Evolutionary conservation across 306 rosid genomes (phyloP).

Genomic region (Glycine latifolia): DNA sequence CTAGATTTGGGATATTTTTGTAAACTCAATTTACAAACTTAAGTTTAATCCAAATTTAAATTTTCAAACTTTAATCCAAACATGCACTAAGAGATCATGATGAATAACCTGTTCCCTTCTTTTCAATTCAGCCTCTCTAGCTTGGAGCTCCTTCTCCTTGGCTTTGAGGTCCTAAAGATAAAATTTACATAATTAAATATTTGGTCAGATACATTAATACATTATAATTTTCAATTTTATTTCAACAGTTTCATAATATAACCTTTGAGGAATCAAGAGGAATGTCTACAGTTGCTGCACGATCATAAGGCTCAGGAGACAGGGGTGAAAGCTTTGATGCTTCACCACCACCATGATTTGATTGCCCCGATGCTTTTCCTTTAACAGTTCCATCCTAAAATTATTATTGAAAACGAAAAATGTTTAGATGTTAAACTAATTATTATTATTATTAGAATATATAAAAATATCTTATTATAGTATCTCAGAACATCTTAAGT

Average conservation of each 20-base stretch:
- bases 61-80: no score
- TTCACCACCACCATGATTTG: conserved; percentile 57
- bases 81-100: conserved; percentile 20
- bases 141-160: conserved; percentile 84
- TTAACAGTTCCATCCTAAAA: conserved; percentile 51
- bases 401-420: conserved; percentile 14
- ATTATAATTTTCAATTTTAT: conserved; percentile 35
- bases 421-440: not conserved
- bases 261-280: conserved; percentile 65
- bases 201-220: conserved; percentile 2
- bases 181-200: conserved; percentile 14
- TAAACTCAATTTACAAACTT: no score
- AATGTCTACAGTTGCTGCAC: conserved; percentile 72
- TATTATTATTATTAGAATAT: not conserved
- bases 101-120: conserved; percentile 84
- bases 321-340: conserved; percentile 71
- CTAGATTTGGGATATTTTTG: no score
- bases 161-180: conserved; percentile 65
- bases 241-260: conserved; percentile 36
- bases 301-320: conserved; percentile 81
- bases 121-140: conserved; percentile 88
- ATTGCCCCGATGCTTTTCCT: conserved; percentile 61
- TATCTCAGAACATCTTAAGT: not conserved
- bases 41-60: no score
- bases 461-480: not conserved